Conservation (phyloP, 169 alveolate genomes). For the Babesia microti region DNA sequence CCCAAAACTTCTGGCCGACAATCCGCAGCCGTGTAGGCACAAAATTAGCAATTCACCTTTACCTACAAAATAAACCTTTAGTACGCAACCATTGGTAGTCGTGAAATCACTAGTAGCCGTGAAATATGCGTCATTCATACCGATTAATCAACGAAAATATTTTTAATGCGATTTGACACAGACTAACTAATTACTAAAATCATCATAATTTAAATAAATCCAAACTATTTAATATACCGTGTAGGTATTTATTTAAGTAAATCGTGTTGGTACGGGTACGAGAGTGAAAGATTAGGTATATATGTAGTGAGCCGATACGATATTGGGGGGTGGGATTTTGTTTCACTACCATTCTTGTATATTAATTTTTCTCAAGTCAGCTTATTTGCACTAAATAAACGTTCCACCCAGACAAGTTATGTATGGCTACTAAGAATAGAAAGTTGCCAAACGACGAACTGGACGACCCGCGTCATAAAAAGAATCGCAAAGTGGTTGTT, state of each 20-base stretch:
- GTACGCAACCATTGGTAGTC: too few relatives aligned
- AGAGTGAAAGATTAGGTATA: too few relatives aligned
- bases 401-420: not conserved
- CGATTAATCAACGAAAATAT: too few relatives aligned
- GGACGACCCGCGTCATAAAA: not conserved
- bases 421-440: not conserved
- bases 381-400: too few relatives aligned
- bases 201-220: not conserved
- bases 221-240: not conserved
- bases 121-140: too few relatives aligned
- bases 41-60: too few relatives aligned
- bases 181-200: too few relatives aligned
- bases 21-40: conserved; percentile 14
- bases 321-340: too few relatives aligned
- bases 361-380: too few relatives aligned
- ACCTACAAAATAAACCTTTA: not conserved
- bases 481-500: not conserved
- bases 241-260: not conserved
- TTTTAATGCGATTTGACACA: not conserved
- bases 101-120: too few relatives aligned
- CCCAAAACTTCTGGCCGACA: conserved; percentile 14
- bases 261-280: not conserved
- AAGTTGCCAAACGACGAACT: not conserved
- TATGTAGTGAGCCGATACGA: too few relatives aligned
- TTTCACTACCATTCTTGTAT: too few relatives aligned